phyloP scores from a whole-genome alignment of 2,329 filamentous ascomycete species.

The Albophoma yamanashiensis region DNA sequence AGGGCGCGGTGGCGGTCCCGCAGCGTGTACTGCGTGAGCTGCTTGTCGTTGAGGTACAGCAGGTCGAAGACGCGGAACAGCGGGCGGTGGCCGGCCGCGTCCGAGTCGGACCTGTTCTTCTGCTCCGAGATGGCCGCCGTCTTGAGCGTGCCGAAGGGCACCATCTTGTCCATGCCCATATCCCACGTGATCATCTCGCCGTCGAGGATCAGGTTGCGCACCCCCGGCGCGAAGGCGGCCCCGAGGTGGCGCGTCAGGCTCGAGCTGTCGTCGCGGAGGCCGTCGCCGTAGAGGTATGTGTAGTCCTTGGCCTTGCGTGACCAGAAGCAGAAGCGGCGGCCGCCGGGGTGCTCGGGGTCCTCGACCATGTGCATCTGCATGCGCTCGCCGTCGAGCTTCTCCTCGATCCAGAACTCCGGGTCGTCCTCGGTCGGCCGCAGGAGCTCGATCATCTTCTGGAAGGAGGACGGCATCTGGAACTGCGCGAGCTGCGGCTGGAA shows the following conservation, averaged over 20 bases:
- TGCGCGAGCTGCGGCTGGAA: slow-evolving; percentile 94
- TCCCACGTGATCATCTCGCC: slow-evolving; percentile 99
- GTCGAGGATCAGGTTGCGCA: slow-evolving; percentile 82
- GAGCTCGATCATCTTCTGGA: slow-evolving; percentile 67
- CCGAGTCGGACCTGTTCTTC: slow-evolving; percentile 47
- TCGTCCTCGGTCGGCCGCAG: slow-evolving; percentile 58
- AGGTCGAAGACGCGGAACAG: slow-evolving; percentile 86
- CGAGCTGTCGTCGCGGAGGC: slow-evolving; percentile 62
- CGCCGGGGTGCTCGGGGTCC: slow-evolving; percentile 57
- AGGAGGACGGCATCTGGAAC: slow-evolving; percentile 70
- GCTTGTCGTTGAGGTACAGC: slow-evolving; percentile 71
- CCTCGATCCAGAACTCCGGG: slow-evolving; percentile 86
- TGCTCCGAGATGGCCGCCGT: slow-evolving; percentile 76
- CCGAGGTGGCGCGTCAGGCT: slow-evolving; percentile 72
- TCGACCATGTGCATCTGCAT: slow-evolving; percentile 92
- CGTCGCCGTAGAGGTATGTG: slow-evolving; percentile 80
- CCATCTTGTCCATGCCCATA: slow-evolving; percentile 69
- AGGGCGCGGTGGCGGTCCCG: slow-evolving; percentile 71
- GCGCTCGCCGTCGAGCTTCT: slow-evolving; percentile 92
- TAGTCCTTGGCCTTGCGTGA: slow-evolving; percentile 95
- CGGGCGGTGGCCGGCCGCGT: slow-evolving; percentile 43
- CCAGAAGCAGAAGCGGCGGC: slow-evolving; percentile 75
- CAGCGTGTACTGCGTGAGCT: slow-evolving; percentile 73
- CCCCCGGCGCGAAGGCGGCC: slow-evolving; percentile 64
- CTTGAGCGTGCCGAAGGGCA: slow-evolving; percentile 88